These are phyloP conservation scores for Schizochytrium sp. DNA, from an alignment of 108 stramenopile species.

Conservation along the genomic window DNA sequence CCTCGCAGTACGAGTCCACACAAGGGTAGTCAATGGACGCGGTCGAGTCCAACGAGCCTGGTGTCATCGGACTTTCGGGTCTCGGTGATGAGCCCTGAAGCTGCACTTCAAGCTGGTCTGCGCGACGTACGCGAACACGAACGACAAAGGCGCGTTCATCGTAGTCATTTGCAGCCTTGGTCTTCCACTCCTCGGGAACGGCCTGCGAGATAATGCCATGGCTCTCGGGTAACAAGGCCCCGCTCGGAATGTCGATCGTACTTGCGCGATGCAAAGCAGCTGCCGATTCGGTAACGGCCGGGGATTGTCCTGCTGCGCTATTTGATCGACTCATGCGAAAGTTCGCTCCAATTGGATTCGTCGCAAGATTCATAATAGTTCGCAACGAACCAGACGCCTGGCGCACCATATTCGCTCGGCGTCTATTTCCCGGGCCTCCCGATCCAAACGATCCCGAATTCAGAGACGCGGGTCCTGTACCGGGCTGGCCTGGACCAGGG, in stretches of 20 bases:
- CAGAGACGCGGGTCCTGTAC: no score
- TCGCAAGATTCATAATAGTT: not conserved
- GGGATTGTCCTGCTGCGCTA: not conserved
- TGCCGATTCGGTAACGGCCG: not conserved
- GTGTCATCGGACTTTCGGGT: no score
- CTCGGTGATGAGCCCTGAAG: not conserved
- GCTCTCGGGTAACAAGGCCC: not conserved
- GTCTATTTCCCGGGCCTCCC: not conserved
- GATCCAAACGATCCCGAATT: no score
- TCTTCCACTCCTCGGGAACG: not conserved
- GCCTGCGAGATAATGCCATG: not conserved
- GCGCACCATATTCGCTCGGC: not conserved
- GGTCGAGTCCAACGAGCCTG: not conserved
- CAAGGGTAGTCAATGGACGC: not conserved
- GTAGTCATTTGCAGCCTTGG: not conserved
- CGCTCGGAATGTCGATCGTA: not conserved
- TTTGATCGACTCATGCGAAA: not conserved
- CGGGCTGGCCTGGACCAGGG: no score
- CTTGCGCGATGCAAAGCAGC: not conserved
- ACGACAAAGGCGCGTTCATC: not conserved
- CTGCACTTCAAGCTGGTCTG: not conserved
- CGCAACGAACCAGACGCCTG: not conserved
- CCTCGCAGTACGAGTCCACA: not conserved
- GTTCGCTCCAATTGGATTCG: not conserved
- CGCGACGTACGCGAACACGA: not conserved